A percentile compares a stretch with the other conserved stretches of the same genome.
These are phyloP conservation scores for Cladorrhinum samala DNA, from an alignment of 495 filamentous ascomycete genomes.

Conservation along the genomic window DNA sequence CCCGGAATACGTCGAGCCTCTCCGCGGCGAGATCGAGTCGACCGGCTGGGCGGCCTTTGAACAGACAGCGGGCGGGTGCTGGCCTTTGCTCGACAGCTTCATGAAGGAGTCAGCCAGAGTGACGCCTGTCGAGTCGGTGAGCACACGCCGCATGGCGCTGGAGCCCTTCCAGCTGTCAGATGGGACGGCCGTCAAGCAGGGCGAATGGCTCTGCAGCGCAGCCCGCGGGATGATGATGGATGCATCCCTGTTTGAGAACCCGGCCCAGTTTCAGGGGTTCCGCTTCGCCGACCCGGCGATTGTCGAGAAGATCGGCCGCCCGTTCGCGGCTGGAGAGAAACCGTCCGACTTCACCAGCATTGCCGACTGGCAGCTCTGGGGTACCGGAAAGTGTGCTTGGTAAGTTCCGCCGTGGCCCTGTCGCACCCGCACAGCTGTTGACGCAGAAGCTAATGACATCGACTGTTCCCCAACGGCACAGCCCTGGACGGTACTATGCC, in stretches of 20 bases:
- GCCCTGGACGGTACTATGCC: neutral
- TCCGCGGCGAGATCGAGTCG: constrained; percentile 5
- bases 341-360: neutral
- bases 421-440: no score
- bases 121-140: constrained; percentile 24
- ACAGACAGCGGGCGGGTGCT: neutral
- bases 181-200: constrained; percentile 16
- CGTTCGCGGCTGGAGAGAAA: no score
- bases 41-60: constrained; percentile 5
- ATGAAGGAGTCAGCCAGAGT: constrained; percentile 28
- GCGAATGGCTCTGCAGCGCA: constrained; percentile 23
- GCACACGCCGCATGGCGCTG: constrained; percentile 15
- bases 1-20: constrained; percentile 21
- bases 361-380: neutral
- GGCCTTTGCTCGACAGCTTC: constrained; percentile 26
- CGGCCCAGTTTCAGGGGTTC: neutral
- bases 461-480: no score
- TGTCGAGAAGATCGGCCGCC: neutral
- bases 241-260: neutral
- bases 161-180: constrained; percentile 18
- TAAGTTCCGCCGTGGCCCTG: no score
- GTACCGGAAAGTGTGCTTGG: neutral
- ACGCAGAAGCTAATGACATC: no score
- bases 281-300: neutral
- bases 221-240: constrained; percentile 14